phyloP scores from a whole-genome alignment of 2,329 filamentous ascomycete species.

The Pyrenophora seminiperda region DNA sequence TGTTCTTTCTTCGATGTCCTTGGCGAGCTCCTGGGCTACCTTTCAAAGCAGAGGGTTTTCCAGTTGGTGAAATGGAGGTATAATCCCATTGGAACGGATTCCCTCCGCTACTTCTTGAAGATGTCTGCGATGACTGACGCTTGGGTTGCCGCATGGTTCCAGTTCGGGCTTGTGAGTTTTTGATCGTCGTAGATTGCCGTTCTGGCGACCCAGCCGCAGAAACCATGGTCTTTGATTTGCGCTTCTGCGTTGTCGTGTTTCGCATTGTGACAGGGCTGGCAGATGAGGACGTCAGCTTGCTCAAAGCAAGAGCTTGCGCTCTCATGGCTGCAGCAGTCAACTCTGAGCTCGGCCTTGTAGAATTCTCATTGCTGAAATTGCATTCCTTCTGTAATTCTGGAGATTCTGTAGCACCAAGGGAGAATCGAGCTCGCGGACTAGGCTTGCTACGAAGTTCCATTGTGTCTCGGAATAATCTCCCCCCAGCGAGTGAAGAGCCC shows the following conservation, averaged over 20 bases:
- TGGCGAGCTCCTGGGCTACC: slow-evolving; percentile 53
- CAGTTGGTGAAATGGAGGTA: slow-evolving; percentile 35
- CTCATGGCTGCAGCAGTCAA: slow-evolving; percentile 37
- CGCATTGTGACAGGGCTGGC: neutral
- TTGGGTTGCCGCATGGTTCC: slow-evolving; percentile 41
- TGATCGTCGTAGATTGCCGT: slow-evolving; percentile 34
- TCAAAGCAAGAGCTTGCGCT: slow-evolving; percentile 44
- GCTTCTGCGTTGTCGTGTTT: slow-evolving; percentile 44
- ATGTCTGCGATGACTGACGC: slow-evolving; percentile 49
- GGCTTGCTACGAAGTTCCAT: slow-evolving; percentile 26
- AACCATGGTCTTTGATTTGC: slow-evolving; percentile 42
- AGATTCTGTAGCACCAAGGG: neutral
- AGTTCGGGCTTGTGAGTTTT: slow-evolving; percentile 38
- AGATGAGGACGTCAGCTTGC: slow-evolving; percentile 42
- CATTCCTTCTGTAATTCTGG: neutral
- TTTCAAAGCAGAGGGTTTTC: slow-evolving; percentile 52
- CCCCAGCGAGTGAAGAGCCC: slow-evolving; percentile 38
- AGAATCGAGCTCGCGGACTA: slow-evolving; percentile 6
- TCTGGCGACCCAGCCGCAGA: slow-evolving; percentile 50
- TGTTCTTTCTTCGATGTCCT: slow-evolving; percentile 52
- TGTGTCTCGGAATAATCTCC: slow-evolving; percentile 36
- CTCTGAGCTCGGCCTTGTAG: slow-evolving; percentile 5
- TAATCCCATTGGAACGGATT: slow-evolving; percentile 56
- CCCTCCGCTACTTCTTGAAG: slow-evolving; percentile 52
- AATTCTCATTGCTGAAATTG: slow-evolving; percentile 20